A percentile compares a stretch with the other conserved stretches of the same genome.
phyloP scores from a whole-genome alignment of 352 stramenopile species.

The Blastocystis sp. region DNA sequence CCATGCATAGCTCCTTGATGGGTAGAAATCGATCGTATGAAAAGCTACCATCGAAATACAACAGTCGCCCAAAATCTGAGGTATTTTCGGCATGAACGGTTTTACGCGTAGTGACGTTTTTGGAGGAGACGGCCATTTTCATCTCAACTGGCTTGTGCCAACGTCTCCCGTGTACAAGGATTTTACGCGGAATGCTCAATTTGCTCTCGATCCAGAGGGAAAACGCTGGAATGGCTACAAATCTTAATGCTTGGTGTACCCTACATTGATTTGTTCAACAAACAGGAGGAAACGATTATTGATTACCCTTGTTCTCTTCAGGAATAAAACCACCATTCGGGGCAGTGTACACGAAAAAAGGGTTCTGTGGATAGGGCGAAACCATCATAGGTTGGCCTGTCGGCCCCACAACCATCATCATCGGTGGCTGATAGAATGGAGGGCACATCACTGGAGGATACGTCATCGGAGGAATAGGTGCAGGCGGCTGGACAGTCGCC shows the following conservation, averaged over 20 bases:
- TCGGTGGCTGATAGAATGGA: neutral
- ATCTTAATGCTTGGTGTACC: neutral
- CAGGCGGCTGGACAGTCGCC: neutral
- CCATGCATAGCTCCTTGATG: neutral
- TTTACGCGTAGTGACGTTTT: slow-evolving; percentile 30
- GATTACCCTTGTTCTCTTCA: no score
- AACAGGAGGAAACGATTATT: neutral
- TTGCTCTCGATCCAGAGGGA: neutral
- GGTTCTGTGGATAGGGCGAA: neutral
- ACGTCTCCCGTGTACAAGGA: neutral
- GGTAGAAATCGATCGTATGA: slow-evolving; percentile 52
- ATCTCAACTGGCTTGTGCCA: slow-evolving; percentile 19
- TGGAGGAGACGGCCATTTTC: slow-evolving; percentile 23
- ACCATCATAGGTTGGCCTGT: neutral
- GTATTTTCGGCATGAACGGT: neutral
- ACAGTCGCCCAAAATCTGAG: neutral
- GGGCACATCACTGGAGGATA: neutral
- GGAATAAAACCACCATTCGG: neutral
- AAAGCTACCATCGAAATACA: neutral
- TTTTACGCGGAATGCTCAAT: slow-evolving; percentile 9
- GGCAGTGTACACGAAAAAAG: neutral
- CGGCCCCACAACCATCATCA: neutral
- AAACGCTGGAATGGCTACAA: neutral
- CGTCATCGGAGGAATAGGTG: neutral
- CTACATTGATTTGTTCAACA: neutral